Base-by-base conservation (phyloP, 192 early-diverging fungal species). In the Podila clonocystis region DNA sequence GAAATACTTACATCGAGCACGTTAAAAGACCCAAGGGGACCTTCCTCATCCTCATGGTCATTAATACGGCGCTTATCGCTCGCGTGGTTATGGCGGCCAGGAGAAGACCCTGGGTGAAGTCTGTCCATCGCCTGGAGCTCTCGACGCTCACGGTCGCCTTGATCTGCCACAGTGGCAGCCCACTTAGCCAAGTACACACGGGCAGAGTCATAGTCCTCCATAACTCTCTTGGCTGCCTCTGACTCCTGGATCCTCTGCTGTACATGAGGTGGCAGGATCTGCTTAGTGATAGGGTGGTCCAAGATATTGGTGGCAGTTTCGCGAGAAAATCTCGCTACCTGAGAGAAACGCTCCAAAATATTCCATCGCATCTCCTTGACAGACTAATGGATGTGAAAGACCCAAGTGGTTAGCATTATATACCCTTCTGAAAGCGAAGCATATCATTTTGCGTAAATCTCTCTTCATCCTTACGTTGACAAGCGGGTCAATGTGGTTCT, bases 181-280 rank as follows among this genome's bases (percentile, higher is more conserved):
- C 93, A 95, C 64, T 91, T 92, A 9, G 94, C 94, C 29, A 94
- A 79, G 66, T 92, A 95, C 11, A 95, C 85, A 11, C 94, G 87
- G 1, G 91, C 93, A 65, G 91, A 87, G 68, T 95, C 94, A 68
- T 93, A 95, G 63, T 95, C 94, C n/a, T 91, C 91, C 38, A 91
- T 91, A 2, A 90, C 80, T 49, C 79, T 83, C 28, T 86, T 87
- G 49, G 91, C 86, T 1, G 88, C 87, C 12, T 91, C 88, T 19
- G 84, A 84, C 9, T 87, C 85, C 20, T 87, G 86, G 26, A 87
- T 74, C 19, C 87, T 58, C 24, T 83, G 82, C 69, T 91, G 87
- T 5, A 93, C 70, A 22, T 83, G 74, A 22, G 88, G 84, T 4
- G 91, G 87, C 52, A 89, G 58, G 49, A 92, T 67, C 50, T 88